Percentiles rank a stretch among this genome's conserved stretches.
phyloP scores from a whole-genome alignment of 129 eudicot species.

The Apium graveolens region DNA sequence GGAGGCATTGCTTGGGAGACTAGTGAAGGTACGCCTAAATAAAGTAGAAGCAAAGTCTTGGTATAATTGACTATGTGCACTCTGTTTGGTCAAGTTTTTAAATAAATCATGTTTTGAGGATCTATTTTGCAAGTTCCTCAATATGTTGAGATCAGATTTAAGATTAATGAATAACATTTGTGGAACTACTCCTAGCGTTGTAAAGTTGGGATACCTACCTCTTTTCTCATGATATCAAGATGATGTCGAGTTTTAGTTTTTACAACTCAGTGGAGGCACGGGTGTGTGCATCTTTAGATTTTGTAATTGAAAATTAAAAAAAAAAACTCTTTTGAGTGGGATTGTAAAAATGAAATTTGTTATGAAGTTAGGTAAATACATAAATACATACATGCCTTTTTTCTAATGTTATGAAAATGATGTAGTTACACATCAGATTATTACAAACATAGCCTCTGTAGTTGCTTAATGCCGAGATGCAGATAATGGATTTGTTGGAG shows the following conservation, averaged over 20 bases:
- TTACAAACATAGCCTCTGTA: not conserved
- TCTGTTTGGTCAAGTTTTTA: not conserved
- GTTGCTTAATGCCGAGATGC: not conserved
- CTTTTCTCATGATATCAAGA: not conserved
- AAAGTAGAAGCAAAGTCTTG: too few species aligned
- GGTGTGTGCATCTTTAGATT: not conserved
- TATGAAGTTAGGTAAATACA: not conserved
- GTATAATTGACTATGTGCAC: not conserved
- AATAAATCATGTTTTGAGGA: not conserved
- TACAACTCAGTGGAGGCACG: not conserved
- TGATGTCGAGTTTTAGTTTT: not conserved
- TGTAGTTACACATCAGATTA: not conserved
- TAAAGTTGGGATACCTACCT: not conserved
- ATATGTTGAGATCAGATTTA: not conserved
- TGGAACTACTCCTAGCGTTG: not conserved
- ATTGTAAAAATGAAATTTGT: not conserved
- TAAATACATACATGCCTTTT: not conserved
- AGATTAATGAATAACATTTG: not conserved
- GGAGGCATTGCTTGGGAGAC: conserved; percentile 99
- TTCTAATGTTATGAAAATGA: too few species aligned
- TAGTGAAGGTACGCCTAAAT: conserved; percentile 43
- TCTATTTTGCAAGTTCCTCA: not conserved
- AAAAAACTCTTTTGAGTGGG: not conserved
- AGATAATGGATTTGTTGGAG: not conserved
- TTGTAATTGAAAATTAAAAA: not conserved